Conservation (phyloP, 768 basidiomycete species). For the Panaeolus cyanescens region DNA sequence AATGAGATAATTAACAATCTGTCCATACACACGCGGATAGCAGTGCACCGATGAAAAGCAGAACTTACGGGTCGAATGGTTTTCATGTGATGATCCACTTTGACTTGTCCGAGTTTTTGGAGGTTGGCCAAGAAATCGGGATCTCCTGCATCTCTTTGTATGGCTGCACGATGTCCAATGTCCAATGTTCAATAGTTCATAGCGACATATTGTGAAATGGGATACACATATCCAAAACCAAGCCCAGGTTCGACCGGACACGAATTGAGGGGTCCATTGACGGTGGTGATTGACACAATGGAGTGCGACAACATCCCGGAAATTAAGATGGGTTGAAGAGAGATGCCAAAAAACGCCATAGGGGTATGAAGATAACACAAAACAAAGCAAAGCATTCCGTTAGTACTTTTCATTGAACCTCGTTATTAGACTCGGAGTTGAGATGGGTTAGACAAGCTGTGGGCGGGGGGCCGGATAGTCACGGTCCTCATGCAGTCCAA, state of each 20-base stretch:
- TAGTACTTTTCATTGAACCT: not conserved
- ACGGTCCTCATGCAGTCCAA: not conserved
- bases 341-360: not conserved
- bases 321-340: not conserved
- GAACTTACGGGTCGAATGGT: conserved; percentile 47
- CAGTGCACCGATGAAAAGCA: not conserved
- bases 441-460: not conserved
- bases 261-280: not conserved
- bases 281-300: not conserved
- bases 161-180: conserved; percentile 44
- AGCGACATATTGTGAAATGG: not conserved
- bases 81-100: conserved; percentile 66
- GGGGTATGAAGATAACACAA: not conserved
- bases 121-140: conserved; percentile 73
- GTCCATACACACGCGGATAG: no score
- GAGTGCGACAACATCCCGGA: not conserved
- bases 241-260: not conserved
- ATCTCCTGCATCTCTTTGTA: conserved; percentile 67
- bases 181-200: no score
- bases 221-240: not conserved
- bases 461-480: no score
- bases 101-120: conserved; percentile 63
- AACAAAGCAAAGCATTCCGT: no score
- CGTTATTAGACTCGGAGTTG: not conserved
- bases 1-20: no score